Evolutionary conservation across 1,284 basidiomycete species (phyloP).

Genomic region (Tylopilus sp.): DNA sequence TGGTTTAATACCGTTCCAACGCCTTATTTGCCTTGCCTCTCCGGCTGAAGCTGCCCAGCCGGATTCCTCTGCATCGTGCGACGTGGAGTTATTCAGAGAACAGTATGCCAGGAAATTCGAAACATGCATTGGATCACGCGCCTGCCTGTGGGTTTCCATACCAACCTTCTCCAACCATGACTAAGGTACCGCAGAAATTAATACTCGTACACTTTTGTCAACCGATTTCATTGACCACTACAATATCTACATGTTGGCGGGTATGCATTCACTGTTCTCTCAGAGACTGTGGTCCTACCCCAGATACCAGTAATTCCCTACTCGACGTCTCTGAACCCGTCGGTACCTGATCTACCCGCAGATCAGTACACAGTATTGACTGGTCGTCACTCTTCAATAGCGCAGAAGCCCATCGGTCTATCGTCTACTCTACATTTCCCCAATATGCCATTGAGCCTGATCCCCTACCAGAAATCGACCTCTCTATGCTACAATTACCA

Average conservation of each 20-base stretch:
- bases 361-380: constrained; percentile 9
- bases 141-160: neutral
- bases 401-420: neutral
- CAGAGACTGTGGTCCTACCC: neutral
- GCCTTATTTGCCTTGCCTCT: constrained; percentile 32
- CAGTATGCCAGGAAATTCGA: constrained; percentile 10
- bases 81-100: constrained; percentile 37
- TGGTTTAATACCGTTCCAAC: constrained; percentile 35
- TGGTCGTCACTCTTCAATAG: constrained; percentile 26
- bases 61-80: constrained; percentile 23
- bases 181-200: neutral
- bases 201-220: neutral
- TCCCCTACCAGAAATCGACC: constrained; percentile 29
- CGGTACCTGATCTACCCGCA: neutral
- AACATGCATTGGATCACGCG: neutral
- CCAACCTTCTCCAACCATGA: neutral
- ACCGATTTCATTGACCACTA: constrained; percentile 5
- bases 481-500: constrained; percentile 33
- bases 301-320: neutral
- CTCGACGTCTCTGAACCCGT: neutral
- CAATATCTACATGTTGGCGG: constrained; percentile 17
- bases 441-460: neutral
- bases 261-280: neutral
- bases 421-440: neutral
- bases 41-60: constrained; percentile 21